A percentile compares a stretch with the other conserved stretches of the same genome.
phyloP scores from a whole-genome alignment of 768 basidiomycete genomes.

The Podaxis sp. region DNA sequence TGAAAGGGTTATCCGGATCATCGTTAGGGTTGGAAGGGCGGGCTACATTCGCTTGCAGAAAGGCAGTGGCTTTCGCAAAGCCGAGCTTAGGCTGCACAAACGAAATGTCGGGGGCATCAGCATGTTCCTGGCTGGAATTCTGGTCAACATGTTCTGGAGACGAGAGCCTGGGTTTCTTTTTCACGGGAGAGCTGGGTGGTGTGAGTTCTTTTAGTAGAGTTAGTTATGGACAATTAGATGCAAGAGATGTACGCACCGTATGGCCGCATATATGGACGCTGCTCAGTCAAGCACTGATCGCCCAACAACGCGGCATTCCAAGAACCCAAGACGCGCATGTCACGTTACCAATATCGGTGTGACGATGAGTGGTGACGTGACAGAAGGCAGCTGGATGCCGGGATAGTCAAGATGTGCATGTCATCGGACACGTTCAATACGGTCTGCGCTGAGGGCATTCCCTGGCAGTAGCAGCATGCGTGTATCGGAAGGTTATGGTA shows the following conservation, averaged over 20 bases:
- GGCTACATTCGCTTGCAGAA: background rate
- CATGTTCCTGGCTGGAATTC: background rate
- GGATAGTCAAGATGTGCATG: background rate
- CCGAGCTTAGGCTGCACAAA: background rate
- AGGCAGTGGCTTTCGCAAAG: conserved; percentile 1
- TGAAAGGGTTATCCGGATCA: conserved; percentile 43
- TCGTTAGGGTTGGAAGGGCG: conserved; percentile 17
- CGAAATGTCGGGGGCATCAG: background rate
- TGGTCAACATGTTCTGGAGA: background rate
- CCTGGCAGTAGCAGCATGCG: background rate
- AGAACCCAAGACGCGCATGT: conserved; percentile 1
- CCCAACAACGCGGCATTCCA: background rate
- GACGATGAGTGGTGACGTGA: background rate
- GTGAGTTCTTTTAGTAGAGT: background rate
- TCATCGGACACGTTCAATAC: background rate
- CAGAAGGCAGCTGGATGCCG: background rate
- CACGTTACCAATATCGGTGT: conserved; percentile 10
- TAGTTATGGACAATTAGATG: background rate
- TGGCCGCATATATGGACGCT: background rate
- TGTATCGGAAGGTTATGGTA: background rate
- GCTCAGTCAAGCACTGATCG: background rate
- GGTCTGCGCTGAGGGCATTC: background rate
- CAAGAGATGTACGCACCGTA: background rate
- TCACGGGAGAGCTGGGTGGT: conserved; percentile 7
- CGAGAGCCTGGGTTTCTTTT: conserved; percentile 8